These are phyloP conservation scores for Amanita pallidorosea DNA, from an alignment of 768 basidiomycete genomes.

Conservation along the genomic window DNA sequence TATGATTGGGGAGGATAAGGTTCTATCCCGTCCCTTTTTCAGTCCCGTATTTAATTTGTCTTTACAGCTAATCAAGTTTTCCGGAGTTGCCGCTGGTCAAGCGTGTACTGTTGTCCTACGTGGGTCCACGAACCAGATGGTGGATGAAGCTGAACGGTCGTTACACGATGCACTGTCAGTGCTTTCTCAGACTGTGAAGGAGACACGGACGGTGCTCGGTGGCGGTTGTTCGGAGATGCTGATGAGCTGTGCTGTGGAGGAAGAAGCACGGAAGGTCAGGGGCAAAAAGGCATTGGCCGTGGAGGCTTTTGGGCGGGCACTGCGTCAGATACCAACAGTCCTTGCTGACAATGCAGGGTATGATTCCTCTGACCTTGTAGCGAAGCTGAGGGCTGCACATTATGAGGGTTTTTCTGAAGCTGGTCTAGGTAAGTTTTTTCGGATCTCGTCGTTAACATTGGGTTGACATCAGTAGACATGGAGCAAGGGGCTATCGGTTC, in stretches of 20 bases:
- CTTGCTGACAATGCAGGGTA: slow-evolving; percentile 97
- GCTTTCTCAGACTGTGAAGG: slow-evolving; percentile 94
- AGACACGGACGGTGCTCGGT: slow-evolving; percentile 88
- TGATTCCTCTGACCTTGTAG: slow-evolving; percentile 93
- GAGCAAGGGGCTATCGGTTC: slow-evolving; percentile 74
- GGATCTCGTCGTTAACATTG: not conserved
- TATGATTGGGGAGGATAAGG: slow-evolving; percentile 99
- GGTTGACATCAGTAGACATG: slow-evolving; percentile 55
- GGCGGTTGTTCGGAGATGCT: slow-evolving; percentile 98
- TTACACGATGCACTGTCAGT: slow-evolving; percentile 97
- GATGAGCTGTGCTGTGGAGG: slow-evolving; percentile 93
- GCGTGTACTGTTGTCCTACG: slow-evolving; percentile 97
- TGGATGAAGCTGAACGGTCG: slow-evolving; percentile 97
- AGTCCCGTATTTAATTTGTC: not conserved
- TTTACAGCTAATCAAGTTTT: slow-evolving; percentile 95
- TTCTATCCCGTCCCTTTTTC: slow-evolving; percentile 17
- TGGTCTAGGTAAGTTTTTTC: slow-evolving; percentile 59
- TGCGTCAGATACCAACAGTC: slow-evolving; percentile 93
- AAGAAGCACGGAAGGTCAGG: slow-evolving; percentile 69
- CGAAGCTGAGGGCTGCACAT: slow-evolving; percentile 84
- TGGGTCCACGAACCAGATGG: slow-evolving; percentile 97
- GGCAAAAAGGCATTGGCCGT: slow-evolving; percentile 96
- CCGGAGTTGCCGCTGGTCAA: slow-evolving; percentile 94
- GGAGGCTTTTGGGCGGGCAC: slow-evolving; percentile 81
- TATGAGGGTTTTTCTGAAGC: slow-evolving; percentile 82